A percentile compares a stretch with the other conserved stretches of the same genome.
phyloP scores from a whole-genome alignment of 345 rosid genomes.

The Crucihimalaya himalaica region DNA sequence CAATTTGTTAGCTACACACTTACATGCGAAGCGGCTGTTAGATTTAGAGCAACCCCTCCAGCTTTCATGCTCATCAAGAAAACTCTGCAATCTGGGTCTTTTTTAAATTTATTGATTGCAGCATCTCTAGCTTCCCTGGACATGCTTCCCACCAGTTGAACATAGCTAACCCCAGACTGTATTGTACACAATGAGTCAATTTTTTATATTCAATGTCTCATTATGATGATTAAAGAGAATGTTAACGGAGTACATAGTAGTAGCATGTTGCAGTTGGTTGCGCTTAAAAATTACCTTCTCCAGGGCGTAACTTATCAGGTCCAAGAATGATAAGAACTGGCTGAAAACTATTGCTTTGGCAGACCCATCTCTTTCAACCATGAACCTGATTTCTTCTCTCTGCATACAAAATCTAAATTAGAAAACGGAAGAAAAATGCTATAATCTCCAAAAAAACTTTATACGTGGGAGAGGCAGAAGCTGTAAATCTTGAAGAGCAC shows the following conservation, averaged over 20 bases:
- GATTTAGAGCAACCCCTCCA: slow-evolving; percentile 93
- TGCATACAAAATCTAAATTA: slow-evolving; percentile 33
- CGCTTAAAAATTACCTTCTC: slow-evolving; percentile 52
- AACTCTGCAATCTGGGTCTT: slow-evolving; percentile 87
- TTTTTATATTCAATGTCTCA: no score
- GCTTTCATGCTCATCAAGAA: slow-evolving; percentile 95
- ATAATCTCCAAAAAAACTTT: slow-evolving; percentile 4
- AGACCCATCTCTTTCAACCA: slow-evolving; percentile 97
- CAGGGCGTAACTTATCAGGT: slow-evolving; percentile 82
- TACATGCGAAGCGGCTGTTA: slow-evolving; percentile 96
- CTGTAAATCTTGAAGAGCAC: slow-evolving; percentile 24
- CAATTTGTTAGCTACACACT: slow-evolving; percentile 31
- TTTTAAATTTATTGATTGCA: slow-evolving; percentile 80
- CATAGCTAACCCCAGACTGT: slow-evolving; percentile 81
- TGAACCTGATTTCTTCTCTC: slow-evolving; percentile 95
- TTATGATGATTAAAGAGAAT: no score
- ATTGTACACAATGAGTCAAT: slow-evolving; percentile 27
- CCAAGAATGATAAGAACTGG: slow-evolving; percentile 95
- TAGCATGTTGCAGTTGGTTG: no score
- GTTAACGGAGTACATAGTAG: no score
- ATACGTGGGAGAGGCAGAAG: slow-evolving; percentile 1
- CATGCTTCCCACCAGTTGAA: slow-evolving; percentile 94
- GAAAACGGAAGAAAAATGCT: background rate
- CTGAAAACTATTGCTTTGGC: slow-evolving; percentile 98
- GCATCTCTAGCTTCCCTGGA: slow-evolving; percentile 71